These are phyloP conservation scores for Cyclotella atomus DNA, from an alignment of 108 stramenopile genomes.

Conservation along the genomic window DNA sequence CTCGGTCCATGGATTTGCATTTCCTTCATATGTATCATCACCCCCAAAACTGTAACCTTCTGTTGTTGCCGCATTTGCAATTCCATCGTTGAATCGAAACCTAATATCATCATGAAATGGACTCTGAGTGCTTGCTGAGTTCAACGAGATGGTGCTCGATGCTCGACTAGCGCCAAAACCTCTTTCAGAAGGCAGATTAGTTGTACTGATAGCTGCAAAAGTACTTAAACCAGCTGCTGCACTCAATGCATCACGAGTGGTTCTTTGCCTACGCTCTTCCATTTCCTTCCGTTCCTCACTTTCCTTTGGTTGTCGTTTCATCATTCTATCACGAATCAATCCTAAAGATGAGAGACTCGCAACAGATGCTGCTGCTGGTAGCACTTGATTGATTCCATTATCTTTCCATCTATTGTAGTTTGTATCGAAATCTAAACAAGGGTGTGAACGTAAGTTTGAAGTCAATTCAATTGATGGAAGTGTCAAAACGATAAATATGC, in stretches of 20 bases:
- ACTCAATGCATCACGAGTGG: neutral
- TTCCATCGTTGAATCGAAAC: neutral
- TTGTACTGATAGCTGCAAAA: neutral
- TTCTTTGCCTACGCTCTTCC: conserved; percentile 2
- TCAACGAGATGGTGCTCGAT: neutral
- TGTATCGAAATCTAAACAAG: neutral
- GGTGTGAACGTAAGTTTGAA: neutral
- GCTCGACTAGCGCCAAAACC: neutral
- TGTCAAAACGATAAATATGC: neutral
- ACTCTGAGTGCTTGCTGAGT: too few species aligned
- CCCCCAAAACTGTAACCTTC: neutral
- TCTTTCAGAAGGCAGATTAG: neutral
- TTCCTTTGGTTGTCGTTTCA: conserved; percentile 12
- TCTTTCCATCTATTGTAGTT: neutral
- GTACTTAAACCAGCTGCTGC: conserved; percentile 2
- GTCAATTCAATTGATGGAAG: neutral
- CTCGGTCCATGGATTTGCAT: neutral
- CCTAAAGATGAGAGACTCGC: conserved; percentile 12
- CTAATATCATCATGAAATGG: neutral
- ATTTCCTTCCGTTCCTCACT: neutral
- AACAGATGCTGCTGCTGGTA: conserved; percentile 1
- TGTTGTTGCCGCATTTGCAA: conserved; percentile 15
- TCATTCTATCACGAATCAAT: conserved; percentile 1
- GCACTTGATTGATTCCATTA: neutral
- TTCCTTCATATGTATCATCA: neutral